A percentile compares a stretch with the other conserved stretches of the same genome.
Evolutionary conservation across 164 flowering plant species (phyloP).

Genomic region (Brasenia schreberi): DNA sequence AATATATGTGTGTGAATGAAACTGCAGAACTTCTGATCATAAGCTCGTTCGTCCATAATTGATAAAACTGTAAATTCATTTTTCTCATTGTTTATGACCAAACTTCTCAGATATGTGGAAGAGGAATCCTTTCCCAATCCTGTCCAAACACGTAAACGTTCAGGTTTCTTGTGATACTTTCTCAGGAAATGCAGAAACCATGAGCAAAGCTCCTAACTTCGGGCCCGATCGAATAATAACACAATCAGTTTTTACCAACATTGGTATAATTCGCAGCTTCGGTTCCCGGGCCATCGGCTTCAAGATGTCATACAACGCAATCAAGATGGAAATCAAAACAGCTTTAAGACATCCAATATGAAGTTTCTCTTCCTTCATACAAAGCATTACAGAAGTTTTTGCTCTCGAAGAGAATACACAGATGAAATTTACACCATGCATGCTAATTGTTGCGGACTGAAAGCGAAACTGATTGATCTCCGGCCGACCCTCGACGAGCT

Average conservation of each 20-base stretch:
- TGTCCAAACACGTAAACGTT: no score
- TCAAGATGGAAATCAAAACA: conserved; percentile 1
- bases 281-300: conserved; percentile 10
- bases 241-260: conserved; percentile 32
- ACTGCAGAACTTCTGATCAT: no score
- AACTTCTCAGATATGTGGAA: no score
- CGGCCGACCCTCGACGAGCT: conserved; percentile 25
- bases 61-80: no score
- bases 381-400: conserved; percentile 18
- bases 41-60: no score
- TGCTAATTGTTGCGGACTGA: conserved; percentile 25
- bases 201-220: conserved; percentile 29
- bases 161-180: conserved; percentile 45
- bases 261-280: conserved; percentile 27
- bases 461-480: conserved; percentile 22
- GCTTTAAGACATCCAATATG: not conserved
- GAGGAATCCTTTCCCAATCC: no score
- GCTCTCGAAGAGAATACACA: conserved; percentile 13
- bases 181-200: conserved; percentile 22
- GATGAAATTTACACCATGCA: conserved; percentile 19
- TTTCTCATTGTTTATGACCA: no score
- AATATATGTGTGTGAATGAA: no score
- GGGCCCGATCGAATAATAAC: conserved; percentile 50
- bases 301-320: conserved; percentile 11
- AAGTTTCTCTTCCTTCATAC: conserved; percentile 15